Base-by-base conservation (phyloP, 164 flowering plant species). In the Vitis labrusca region DNA sequence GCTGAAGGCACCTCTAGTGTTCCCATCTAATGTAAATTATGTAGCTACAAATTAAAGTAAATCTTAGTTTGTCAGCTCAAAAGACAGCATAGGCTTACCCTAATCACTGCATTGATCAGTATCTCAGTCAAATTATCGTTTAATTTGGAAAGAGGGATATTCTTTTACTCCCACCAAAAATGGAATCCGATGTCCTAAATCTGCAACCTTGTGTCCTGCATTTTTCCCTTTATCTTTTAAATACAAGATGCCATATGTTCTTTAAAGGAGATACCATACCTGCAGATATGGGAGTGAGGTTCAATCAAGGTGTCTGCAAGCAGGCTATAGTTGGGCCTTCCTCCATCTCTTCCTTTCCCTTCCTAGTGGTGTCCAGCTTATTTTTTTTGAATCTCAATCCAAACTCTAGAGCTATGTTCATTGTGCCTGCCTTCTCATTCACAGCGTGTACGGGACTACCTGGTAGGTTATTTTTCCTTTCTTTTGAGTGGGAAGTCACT, bases 251-350 rank as follows among this genome's bases (percentile, higher is more conserved):
- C 70, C 65, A 63, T 44, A 58, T 74, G 77, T 59, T 73, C 32
- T 64, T 64, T 58, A 74, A 68, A 68, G 58, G 56, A 68, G 63
- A 68, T 17, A 68, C 72, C 69, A 59, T 59, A 65, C 55, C 77
- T 27, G 61, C 59, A 14, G 47, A 5, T 10, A 9, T 48, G 64
- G 68, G 54, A 67, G 68, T 73, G 75, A 65, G 69, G 70, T 65
- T 59, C 69, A 64, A 65, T 58, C 74, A 71, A 57, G 12, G 23
- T 10, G 49, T 55, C 17, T 56, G 48, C 53, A 51, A 51, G 15
- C 53, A 51, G 15, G 53, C 53, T 13, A 50, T 50, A 50, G 8
- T 50, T 50, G 53, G 14, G 53, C 13, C 5, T 50, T 50, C 53
- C 53, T 50, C 53, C 14, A 13, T 53, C 5, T 53, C n/a, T 14